Conservation (phyloP, 176 grass and related monocot species). For the Cocos nucifera region DNA sequence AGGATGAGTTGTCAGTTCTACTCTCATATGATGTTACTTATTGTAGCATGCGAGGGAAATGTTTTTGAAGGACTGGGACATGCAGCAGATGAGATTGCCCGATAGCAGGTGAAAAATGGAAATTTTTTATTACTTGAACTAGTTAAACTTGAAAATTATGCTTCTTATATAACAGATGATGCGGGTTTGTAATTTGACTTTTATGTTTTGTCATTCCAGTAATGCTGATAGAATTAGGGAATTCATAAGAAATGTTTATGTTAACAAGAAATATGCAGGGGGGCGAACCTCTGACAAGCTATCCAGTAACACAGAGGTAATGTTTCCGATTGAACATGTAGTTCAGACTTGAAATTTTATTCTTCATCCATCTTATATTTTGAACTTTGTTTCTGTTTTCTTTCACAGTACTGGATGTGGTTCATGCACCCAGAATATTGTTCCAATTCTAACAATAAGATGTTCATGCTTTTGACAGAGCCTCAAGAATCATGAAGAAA, state of each 20-base stretch:
- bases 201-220: conserved; percentile 31
- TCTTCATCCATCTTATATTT: no score
- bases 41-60: conserved; percentile 73
- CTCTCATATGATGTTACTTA: conserved; percentile 23
- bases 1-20: conserved; percentile 1
- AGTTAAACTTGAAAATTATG: neutral
- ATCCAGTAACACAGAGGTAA: conserved; percentile 53
- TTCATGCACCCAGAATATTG: no score
- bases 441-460: conserved; percentile 15
- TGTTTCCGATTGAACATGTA: neutral
- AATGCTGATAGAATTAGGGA: conserved; percentile 90
- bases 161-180: no score
- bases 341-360: no score
- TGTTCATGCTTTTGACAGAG: conserved; percentile 34
- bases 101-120: conserved; percentile 50
- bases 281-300: conserved; percentile 35
- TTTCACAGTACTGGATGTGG: no score
- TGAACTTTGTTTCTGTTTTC: no score
- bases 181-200: no score
- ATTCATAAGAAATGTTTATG: conserved; percentile 96
- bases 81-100: conserved; percentile 90
- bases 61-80: conserved; percentile 87
- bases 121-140: conserved; percentile 8
- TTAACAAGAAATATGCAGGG: conserved; percentile 88
- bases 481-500: conserved; percentile 49